Evolutionary conservation across 2,329 filamentous ascomycete genomes (phyloP), one percentile per base, ranked within the genome.

Genomic region (Amauroascus verrucosus): DNA sequence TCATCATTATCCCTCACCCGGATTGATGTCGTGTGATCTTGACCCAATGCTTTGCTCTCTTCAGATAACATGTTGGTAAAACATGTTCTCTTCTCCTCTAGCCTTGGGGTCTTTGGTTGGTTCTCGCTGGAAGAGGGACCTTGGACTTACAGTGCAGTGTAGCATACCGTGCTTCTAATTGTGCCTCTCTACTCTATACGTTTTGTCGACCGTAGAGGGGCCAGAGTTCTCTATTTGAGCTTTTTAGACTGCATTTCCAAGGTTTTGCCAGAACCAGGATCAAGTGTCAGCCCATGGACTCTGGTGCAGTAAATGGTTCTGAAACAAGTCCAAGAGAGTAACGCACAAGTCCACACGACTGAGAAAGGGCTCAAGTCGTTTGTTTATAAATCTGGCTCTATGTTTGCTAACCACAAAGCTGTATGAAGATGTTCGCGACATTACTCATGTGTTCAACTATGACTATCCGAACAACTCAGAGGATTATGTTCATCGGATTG

Each of bases 391-490:
- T 67, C 65, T 67, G 77, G 76, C 75, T 74, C 77, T 80, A 77
- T 73, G 66, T 67, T 71, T 82, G 82, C 88, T 95, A 94, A 95
- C 86, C 79, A 81, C 57, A 59, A 58, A 73, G 79, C 70, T 76
- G 72, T 77, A 67, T 75, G 70, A 96, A 97, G 93, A 98, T 86
- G 93, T 98, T 79, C 91, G 90, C 77, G 95, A 98, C 81, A 98
- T 98, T 78, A 97, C 93, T 76, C 93, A 98, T 78, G 93, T 98
- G 76, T 82, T 98, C 77, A 97, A 97, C 84, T 96, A 97, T 87
- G 93, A 97, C 73, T 97, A 97, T 75, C 91, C 91, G 72, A 97
- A 97, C 79, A 97, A 84, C 70, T 83, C 80, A 64, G 81, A 84
- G 70, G 81, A 84, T 65, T 84, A 84, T 64, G 78, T 84, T 68